Evolutionary conservation across 805 yeast genomes (phyloP).

Genomic region (Suhomyces sp.): DNA sequence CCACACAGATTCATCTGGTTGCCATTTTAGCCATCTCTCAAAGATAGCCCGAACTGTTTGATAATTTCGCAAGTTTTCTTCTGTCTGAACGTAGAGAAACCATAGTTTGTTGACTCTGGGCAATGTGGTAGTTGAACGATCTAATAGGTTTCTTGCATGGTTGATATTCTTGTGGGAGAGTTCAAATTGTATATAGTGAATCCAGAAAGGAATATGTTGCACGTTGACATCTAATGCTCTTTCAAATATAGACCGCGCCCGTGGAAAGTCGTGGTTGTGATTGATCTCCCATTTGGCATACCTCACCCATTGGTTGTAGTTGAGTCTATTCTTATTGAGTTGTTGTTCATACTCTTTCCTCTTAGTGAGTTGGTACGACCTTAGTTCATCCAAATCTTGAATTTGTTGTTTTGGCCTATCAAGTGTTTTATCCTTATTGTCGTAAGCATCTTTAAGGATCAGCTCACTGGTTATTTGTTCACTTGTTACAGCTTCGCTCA

Average conservation of each 20-base stretch:
- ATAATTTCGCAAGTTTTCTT: conserved; percentile 70
- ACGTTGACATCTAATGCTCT: conserved; percentile 78
- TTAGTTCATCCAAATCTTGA: conserved; percentile 75
- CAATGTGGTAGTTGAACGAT: conserved; percentile 68
- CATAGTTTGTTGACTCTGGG: conserved; percentile 86
- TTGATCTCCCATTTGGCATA: conserved; percentile 87
- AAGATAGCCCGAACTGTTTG: conserved; percentile 63
- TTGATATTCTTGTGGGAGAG: conserved; percentile 68
- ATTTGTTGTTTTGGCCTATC: conserved; percentile 36
- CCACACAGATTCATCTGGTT: conserved; percentile 71
- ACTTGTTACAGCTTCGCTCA: conserved; percentile 2
- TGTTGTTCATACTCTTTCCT: conserved; percentile 84
- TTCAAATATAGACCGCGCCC: conserved; percentile 88
- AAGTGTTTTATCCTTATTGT: conserved; percentile 21
- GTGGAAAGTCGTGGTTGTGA: conserved; percentile 64
- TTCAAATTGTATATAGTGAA: conserved; percentile 77
- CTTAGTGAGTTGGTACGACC: conserved; percentile 71
- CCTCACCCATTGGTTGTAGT: conserved; percentile 85
- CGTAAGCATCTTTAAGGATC: conserved; percentile 37
- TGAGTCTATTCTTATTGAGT: conserved; percentile 78
- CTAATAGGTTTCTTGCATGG: conserved; percentile 84
- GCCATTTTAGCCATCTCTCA: conserved; percentile 79
- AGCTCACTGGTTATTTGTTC: conserved; percentile 36
- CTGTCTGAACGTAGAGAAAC: conserved; percentile 79
- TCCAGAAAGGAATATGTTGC: conserved; percentile 81